These are phyloP conservation scores for Tetragonia tetragonoides DNA, from an alignment of 148 eudicot species.

Conservation along the genomic window DNA sequence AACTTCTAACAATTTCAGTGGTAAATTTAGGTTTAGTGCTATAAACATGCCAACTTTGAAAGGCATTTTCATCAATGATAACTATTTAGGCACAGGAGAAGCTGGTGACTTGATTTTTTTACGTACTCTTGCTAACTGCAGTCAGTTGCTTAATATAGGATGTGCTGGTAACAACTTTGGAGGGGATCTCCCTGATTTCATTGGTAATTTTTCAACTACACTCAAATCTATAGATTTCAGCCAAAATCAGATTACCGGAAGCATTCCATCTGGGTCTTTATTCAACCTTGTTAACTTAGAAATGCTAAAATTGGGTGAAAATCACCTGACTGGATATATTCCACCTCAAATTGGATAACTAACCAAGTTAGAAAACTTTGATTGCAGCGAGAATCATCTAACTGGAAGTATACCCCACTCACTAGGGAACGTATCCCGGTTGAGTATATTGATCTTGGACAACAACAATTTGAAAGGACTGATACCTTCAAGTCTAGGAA, in stretches of 20 bases:
- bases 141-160: not conserved
- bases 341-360: constrained; percentile 19
- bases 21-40: constrained; percentile 14
- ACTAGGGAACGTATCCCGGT: constrained; percentile 27
- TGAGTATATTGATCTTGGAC: constrained; percentile 11
- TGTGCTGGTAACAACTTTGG: constrained; percentile 22
- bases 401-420: constrained; percentile 29
- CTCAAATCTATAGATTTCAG: constrained; percentile 3
- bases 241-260: constrained; percentile 18
- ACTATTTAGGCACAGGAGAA: constrained; percentile 3
- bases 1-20: constrained; percentile 3
- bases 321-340: constrained; percentile 25
- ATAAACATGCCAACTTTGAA: not conserved
- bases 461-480: constrained; percentile 25
- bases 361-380: not conserved
- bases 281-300: constrained; percentile 22
- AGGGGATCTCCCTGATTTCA: constrained; percentile 22
- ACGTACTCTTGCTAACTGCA: constrained; percentile 1
- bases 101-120: constrained; percentile 7
- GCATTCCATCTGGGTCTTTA: constrained; percentile 17
- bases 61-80: not conserved
- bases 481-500: constrained; percentile 35
- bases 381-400: constrained; percentile 5
- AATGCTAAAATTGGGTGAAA: not conserved
- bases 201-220: constrained; percentile 22